Base-by-base conservation (phyloP, 139 green algal species). In the Tetradesmus obliquus region DNA sequence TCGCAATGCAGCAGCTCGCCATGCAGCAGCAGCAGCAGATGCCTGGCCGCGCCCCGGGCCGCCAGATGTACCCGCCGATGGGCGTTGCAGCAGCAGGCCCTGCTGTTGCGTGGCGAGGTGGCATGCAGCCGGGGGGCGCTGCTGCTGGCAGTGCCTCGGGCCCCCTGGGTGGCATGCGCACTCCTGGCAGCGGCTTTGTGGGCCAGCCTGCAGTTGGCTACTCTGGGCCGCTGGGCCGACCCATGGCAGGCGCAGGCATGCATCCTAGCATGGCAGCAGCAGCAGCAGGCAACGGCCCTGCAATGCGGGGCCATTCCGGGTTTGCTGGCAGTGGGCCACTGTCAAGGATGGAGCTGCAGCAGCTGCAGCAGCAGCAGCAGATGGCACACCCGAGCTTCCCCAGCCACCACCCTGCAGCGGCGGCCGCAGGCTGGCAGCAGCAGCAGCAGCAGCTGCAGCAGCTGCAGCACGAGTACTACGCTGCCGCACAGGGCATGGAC, bases 21-120 rank as follows among this genome's bases (percentile, higher is more conserved):
- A 32, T 54, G 19, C 79, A 84, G 19, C 79, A 84, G 79, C 79
- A 84, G 79, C 79, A 84, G 79, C 79, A 84, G 45, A 55, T 84
- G 79, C n/a, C 32, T 57, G 32, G 79, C 12, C 79, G 66, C 5
- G n/a, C n/a, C 17, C 15, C 66, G n/a, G 66, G 66, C 66, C 66
- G 66, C 17, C 66, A 76, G 66, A 76, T 76, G 66, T 76, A 76
- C 17, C 13, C 66, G 66, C 66, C 66, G n/a, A 19, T 19, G n/a
- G 66, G 17, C 5, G 66, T 19, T 3, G 66, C 66, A 6, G 66
- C 66, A 5, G 17, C 17, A n/a, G 17, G 66, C 1, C 66, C 66
- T 76, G 66, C 17, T 19, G n/a, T 76, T 3, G 66, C 15, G 5
- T 76, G 66, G 66, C 66, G 66, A 17, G 60, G 60, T 13, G 60